Evolutionary conservation across 2,329 filamentous ascomycete genomes (phyloP).

Genomic region (Nothophaeocryptopus gaeumannii): DNA sequence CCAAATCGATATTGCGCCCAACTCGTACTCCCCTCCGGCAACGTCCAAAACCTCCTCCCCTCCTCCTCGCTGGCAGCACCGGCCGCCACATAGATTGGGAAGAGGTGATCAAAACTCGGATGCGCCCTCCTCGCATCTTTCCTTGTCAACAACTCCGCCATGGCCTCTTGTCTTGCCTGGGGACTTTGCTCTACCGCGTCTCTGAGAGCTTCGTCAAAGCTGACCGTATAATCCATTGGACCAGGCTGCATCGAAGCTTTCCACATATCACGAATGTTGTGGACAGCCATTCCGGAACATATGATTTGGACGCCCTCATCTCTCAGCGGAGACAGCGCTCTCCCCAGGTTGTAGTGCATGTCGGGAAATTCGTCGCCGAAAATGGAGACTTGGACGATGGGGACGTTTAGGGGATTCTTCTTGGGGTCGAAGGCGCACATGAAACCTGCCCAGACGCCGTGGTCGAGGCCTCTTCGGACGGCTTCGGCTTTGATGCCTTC

Average conservation of each 20-base stretch:
- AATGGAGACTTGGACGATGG: constrained; percentile 70
- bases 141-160: constrained; percentile 36
- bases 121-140: constrained; percentile 60
- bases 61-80: constrained; percentile 34
- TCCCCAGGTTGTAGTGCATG: constrained; percentile 65
- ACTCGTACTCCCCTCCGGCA: constrained; percentile 36
- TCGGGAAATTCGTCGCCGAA: constrained; percentile 63
- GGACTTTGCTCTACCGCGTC: constrained; percentile 33
- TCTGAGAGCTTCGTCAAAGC: constrained; percentile 36
- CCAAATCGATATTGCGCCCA: constrained; percentile 39
- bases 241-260: constrained; percentile 21
- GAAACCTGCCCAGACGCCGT: constrained; percentile 73
- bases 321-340: constrained; percentile 63
- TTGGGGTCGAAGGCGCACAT: constrained; percentile 51
- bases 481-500: constrained; percentile 61
- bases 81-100: constrained; percentile 55
- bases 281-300: constrained; percentile 68
- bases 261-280: constrained; percentile 38
- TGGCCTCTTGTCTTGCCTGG: constrained; percentile 32
- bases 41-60: constrained; percentile 35
- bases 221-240: constrained; percentile 34
- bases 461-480: constrained; percentile 65
- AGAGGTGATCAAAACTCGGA: constrained; percentile 54
- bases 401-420: constrained; percentile 44
- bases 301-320: constrained; percentile 67